These are phyloP conservation scores for Botrytis aclada DNA, from an alignment of 2,329 filamentous ascomycete genomes.

Conservation along the genomic window DNA sequence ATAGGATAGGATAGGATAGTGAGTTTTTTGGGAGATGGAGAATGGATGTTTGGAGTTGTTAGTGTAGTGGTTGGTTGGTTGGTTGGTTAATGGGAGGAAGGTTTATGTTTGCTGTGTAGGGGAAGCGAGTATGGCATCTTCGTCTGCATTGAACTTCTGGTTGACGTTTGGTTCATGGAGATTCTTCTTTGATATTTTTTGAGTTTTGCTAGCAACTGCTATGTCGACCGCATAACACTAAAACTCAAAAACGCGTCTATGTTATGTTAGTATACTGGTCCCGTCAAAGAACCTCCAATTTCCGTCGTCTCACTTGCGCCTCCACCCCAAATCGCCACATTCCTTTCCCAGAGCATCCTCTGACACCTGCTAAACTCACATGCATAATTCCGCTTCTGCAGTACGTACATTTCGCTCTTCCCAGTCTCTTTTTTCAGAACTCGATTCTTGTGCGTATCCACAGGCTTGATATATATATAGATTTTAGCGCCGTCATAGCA, in stretches of 20 bases:
- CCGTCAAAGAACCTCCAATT: accelerated
- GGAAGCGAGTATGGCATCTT: no score
- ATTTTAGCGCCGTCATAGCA: slow-evolving; percentile 51
- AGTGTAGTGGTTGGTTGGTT: no score
- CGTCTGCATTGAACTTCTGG: no score
- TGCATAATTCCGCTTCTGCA: background rate
- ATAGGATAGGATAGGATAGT: no score
- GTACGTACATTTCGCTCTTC: background rate
- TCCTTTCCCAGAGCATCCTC: background rate
- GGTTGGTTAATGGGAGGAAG: no score
- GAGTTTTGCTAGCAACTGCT: no score
- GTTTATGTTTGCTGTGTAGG: no score
- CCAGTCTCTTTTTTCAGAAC: slow-evolving; percentile 38
- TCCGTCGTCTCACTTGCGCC: background rate
- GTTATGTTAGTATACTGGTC: background rate
- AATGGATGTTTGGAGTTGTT: background rate
- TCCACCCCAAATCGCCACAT: background rate
- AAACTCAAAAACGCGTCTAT: background rate
- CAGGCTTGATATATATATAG: slow-evolving; percentile 57
- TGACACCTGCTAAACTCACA: background rate
- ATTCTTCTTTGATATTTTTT: no score
- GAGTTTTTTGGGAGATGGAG: background rate
- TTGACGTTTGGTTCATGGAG: no score
- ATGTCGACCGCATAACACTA: accelerated
- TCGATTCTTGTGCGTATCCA: slow-evolving; percentile 49